phyloP scores from a whole-genome alignment of 257 asterid genomes.

The Solanum medicagineum region DNA sequence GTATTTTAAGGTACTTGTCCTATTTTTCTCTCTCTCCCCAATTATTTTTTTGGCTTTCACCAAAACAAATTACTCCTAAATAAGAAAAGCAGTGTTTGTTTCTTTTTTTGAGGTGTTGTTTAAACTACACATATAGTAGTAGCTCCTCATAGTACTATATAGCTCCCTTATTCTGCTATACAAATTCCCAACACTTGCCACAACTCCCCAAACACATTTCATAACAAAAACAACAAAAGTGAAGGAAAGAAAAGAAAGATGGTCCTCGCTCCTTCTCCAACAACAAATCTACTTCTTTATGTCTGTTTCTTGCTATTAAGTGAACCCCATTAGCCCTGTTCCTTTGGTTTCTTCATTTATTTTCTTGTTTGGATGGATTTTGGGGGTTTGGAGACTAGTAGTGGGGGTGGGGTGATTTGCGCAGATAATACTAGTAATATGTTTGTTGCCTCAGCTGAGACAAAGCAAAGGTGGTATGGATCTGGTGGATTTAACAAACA shows the following conservation, averaged over 20 bases:
- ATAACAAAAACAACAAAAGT: neutral
- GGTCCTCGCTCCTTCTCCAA: conserved; percentile 29
- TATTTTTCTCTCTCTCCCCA: conserved; percentile 25
- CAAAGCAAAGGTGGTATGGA: conserved; percentile 42
- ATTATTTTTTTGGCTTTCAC: conserved; percentile 20
- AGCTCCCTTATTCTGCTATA: neutral
- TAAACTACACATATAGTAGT: conserved; percentile 12
- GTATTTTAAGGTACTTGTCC: conserved; percentile 5
- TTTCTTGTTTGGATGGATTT: conserved; percentile 45
- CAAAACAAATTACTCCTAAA: conserved; percentile 38
- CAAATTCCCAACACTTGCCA: neutral
- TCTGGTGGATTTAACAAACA: conserved; percentile 48
- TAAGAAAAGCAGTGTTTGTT: conserved; percentile 3
- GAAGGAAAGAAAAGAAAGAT: conserved; percentile 10
- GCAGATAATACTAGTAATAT: conserved; percentile 16
- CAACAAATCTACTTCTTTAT: conserved; percentile 10
- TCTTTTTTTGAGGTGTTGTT: conserved; percentile 17
- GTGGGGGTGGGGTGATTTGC: conserved; percentile 10
- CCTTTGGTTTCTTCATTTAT: conserved; percentile 1
- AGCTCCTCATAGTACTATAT: neutral
- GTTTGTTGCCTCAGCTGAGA: conserved; percentile 2
- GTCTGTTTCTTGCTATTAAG: conserved; percentile 2
- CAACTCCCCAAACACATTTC: neutral
- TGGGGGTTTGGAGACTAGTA: conserved; percentile 46
- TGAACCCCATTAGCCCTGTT: neutral